Conservation (phyloP, 2,329 filamentous ascomycete species). For the Coniochaeta prunicola region DNA sequence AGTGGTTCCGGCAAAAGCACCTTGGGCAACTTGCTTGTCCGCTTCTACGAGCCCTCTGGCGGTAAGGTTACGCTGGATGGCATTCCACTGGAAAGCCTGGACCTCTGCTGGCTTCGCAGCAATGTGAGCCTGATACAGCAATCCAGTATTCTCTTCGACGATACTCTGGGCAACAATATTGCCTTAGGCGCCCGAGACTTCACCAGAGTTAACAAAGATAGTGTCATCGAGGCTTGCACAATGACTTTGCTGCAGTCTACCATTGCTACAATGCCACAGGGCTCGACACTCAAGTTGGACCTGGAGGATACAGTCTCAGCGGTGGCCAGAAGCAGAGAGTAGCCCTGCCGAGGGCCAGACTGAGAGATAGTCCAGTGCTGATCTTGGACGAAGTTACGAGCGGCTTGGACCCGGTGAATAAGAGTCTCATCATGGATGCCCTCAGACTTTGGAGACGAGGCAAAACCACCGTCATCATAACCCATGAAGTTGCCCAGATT, state of each 20-base stretch:
- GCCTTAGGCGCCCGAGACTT: slow-evolving; percentile 56
- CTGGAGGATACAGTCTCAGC: slow-evolving; percentile 64
- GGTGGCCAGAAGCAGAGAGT: slow-evolving; percentile 81
- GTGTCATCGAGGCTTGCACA: slow-evolving; percentile 56
- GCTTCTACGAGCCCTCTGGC: slow-evolving; percentile 61
- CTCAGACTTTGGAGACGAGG: slow-evolving; percentile 70
- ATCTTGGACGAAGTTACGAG: slow-evolving; percentile 87
- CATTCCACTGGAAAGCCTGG: slow-evolving; percentile 50
- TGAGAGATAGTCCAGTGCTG: slow-evolving; percentile 72
- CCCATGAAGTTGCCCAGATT: slow-evolving; percentile 80
- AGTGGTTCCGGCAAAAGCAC: slow-evolving; percentile 95
- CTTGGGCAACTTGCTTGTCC: slow-evolving; percentile 68
- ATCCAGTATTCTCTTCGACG: slow-evolving; percentile 71
- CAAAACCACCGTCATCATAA: slow-evolving; percentile 89
- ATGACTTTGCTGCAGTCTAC: slow-evolving; percentile 64
- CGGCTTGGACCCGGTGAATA: slow-evolving; percentile 69
- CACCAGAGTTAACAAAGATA: slow-evolving; percentile 37
- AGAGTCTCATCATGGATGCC: slow-evolving; percentile 61
- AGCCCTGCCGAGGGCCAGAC: slow-evolving; percentile 67
- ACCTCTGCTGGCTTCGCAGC: slow-evolving; percentile 64
- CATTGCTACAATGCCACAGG: slow-evolving; percentile 58
- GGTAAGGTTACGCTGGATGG: slow-evolving; percentile 68
- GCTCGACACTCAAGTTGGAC: slow-evolving; percentile 67
- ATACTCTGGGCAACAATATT: slow-evolving; percentile 72
- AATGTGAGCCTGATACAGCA: slow-evolving; percentile 82